Conservation (phyloP, 331 rosid species). For the Cydonia oblonga region DNA sequence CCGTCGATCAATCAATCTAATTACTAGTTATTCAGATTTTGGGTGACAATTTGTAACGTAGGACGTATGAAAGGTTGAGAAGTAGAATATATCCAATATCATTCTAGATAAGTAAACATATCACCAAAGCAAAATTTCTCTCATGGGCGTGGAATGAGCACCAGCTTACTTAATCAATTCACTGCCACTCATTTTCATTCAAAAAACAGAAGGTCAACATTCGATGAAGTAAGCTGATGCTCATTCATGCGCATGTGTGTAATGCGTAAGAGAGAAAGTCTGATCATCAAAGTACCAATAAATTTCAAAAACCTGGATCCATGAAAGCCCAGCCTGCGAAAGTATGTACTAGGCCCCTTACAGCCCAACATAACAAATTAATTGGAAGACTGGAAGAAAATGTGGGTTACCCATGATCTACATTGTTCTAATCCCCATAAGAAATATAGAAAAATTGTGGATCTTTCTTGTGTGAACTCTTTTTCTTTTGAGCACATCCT, state of each 20-base stretch:
- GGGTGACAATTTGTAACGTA: not conserved
- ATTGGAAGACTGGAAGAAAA: not conserved
- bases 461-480: constrained; percentile 33
- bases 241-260: no score
- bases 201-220: no score
- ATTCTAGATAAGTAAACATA: not conserved
- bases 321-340: no score
- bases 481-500: constrained; percentile 29
- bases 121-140: no score
- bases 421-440: constrained; percentile 3
- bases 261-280: no score
- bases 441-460: not conserved
- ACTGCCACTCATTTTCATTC: no score
- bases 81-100: not conserved
- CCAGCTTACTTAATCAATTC: no score
- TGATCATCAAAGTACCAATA: no score
- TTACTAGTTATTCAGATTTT: no score
- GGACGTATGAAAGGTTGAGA: not conserved
- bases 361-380: not conserved
- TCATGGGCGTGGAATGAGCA: no score
- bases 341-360: not conserved
- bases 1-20: not conserved
- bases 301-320: no score
- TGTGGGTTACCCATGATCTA: not conserved
- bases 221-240: no score